Evolutionary conservation across 352 stramenopile genomes (phyloP), one percentile per base, ranked within the genome.

Genomic region (Phytophthora nicotianae): DNA sequence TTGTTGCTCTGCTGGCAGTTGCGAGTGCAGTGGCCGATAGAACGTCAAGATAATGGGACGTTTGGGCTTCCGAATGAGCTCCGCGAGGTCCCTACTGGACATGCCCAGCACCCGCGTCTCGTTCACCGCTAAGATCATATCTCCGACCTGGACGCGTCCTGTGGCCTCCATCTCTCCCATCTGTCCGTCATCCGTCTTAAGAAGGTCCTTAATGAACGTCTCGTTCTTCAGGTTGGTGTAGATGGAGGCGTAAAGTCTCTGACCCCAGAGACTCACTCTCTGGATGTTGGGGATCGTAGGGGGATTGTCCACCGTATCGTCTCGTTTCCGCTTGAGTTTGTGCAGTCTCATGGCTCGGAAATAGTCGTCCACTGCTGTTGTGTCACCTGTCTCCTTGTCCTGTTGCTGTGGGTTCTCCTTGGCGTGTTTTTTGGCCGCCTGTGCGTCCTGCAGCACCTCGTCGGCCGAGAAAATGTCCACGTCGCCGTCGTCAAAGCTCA

Each of bases 401-500:
- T 40, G 35, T 23, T 38, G 16, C 6, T 66, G 51, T 14, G 62
- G 60, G 38, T 77, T 74, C 40, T 85, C 73, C 17, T 58, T 50
- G 7, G 50, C 35, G 40, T 69, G 29, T 20, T 50, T 54, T 17
- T 66, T 67, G 7, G 76, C 76, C 52, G 65, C 37, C n/a, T 79
- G 62, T 4, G 80, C 41, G 57, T 90, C 80, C 40, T 70, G 48
- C 7, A 81, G 32, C 20, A 85, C 75, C 67, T 93, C 85, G 5
- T 77, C 72, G 2, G 54, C 67, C 8, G 75, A 68, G 16, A 91
- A 66, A 52, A 93, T 79, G 62, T 93, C 85, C 24, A 93, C 83
- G 55, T 93, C 85, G 33, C 85, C 85, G 38, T 93, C 85, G 33
- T 93, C 85, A 56, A 93, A 93, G 68, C 75, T 81, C 38, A 93